Evolutionary conservation across 108 stramenopile genomes (phyloP), one percentile per base, ranked within the genome.

Genomic region (Skeletonema marinoi): DNA sequence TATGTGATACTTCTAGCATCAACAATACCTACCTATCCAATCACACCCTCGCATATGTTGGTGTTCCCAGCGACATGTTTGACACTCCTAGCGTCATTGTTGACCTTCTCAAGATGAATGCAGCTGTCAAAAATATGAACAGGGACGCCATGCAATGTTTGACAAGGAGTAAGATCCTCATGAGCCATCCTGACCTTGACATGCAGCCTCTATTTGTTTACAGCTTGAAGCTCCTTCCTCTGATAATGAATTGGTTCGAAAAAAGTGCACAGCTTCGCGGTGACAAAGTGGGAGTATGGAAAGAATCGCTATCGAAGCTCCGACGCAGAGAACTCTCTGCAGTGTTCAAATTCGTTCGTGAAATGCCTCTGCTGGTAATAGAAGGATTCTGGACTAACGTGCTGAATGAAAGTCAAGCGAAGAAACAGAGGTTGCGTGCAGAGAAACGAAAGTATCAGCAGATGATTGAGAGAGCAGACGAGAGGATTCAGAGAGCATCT

Each of bases 1-100:
- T 25, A 25, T 68, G 51, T 60, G 67, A 68, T 68, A 59, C 67
- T 32, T 61, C 67, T 17, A 68, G 56, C 8, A n/a, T 68, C 67
- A 60, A 68, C 9, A 68, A 60, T 16, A 68, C 67, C 6, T 68
- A 61, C 67, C 3, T 60, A 8, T 68, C 67, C 5, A 56, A 68
- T 42, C 67, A 68, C 51, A 68, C 67, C 4, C 67, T 68, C 8
- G 21, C 19, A 3, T 25, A 51, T 7, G 2, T 51, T 14, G 0
- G 19, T 64, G 19, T 25, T 25, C 25, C 25, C 25, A 25, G 25
- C 0, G 25, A 25, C 0, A 25, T 25, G 25, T 25, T 19, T 19
- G 25, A 25, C 25, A 25, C 25, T 25, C 25, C 0, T 0, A 25
- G 25, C 0, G 25, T 25, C 25, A 25, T 25, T 25, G 25, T 25